Conservation (phyloP, 192 early-diverging fungal species). For the Entomortierella parvispora region DNA sequence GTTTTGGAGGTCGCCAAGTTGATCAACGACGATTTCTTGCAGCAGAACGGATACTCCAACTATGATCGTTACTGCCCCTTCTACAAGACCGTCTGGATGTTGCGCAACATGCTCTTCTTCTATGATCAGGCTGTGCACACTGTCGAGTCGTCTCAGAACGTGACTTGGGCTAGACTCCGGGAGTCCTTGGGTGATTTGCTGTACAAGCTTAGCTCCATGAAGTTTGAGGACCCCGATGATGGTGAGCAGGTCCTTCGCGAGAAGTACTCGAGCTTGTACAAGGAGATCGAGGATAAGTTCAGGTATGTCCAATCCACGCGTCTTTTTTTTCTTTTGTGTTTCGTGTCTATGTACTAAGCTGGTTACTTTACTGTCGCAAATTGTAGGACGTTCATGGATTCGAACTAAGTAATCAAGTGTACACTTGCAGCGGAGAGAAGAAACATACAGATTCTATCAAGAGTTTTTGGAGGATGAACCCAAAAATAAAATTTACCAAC, state of each 20-base stretch:
- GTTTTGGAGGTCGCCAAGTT: conserved; percentile 97
- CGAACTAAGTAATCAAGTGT: conserved; percentile 32
- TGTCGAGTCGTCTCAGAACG: conserved; percentile 89
- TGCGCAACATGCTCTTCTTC: conserved; percentile 97
- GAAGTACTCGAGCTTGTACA: conserved; percentile 88
- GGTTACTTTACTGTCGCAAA: background rate
- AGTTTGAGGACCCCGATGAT: conserved; percentile 99
- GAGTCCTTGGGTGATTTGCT: conserved; percentile 92
- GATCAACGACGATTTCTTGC: conserved; percentile 99
- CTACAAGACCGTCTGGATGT: conserved; percentile 99
- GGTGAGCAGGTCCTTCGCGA: conserved; percentile 90
- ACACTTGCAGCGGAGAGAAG: background rate
- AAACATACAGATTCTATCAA: background rate
- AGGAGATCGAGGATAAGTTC: conserved; percentile 98
- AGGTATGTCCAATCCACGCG: conserved; percentile 18
- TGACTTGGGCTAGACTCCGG: conserved; percentile 96
- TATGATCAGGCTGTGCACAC: conserved; percentile 94
- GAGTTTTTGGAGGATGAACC: too few species aligned
- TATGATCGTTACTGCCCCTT: conserved; percentile 99
- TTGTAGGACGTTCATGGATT: conserved; percentile 46
- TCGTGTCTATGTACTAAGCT: background rate
- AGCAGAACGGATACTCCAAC: conserved; percentile 99
- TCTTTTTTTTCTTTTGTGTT: background rate
- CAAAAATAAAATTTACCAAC: too few species aligned
- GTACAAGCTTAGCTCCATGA: conserved; percentile 99